Conservation (phyloP, 2,329 filamentous ascomycete genomes). For the Aspergillus flavus region DNA sequence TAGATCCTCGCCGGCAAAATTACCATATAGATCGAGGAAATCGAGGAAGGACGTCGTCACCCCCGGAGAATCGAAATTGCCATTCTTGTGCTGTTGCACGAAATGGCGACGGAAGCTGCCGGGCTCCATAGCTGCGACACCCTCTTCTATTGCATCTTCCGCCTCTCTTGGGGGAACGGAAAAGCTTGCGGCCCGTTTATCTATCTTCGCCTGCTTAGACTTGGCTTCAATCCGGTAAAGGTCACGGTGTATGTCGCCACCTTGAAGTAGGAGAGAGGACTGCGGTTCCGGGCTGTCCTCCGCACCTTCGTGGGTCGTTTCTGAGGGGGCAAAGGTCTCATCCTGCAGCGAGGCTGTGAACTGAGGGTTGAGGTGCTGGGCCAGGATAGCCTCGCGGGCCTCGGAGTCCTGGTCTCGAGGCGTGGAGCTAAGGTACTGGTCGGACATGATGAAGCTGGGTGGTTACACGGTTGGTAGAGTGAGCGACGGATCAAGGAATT, state of each 20-base stretch:
- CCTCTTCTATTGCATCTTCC: constrained; percentile 32
- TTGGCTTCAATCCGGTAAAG: constrained; percentile 73
- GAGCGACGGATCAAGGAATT: background rate
- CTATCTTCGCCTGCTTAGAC: constrained; percentile 43
- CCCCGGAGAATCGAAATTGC: constrained; percentile 16
- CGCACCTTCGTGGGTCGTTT: background rate
- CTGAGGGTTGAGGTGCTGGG: background rate
- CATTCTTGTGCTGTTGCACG: constrained; percentile 43
- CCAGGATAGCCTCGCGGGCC: background rate
- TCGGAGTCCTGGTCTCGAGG: background rate
- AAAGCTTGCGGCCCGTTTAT: constrained; percentile 68
- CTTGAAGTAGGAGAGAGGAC: constrained; percentile 72
- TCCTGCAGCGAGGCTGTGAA: background rate
- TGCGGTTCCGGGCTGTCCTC: constrained; percentile 41
- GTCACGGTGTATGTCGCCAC: constrained; percentile 77
- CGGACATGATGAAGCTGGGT: background rate
- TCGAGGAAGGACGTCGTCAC: constrained; percentile 61
- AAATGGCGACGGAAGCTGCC: constrained; percentile 60
- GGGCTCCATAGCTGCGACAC: constrained; percentile 52
- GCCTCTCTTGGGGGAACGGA: constrained; percentile 50
- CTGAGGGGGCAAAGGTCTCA: background rate
- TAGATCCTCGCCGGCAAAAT: constrained; percentile 74
- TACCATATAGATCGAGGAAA: constrained; percentile 74
- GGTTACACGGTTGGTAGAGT: background rate
- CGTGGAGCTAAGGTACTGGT: background rate